Evolutionary conservation across 2,329 filamentous ascomycete genomes (phyloP).

Genomic region (Botryotinia globosa): DNA sequence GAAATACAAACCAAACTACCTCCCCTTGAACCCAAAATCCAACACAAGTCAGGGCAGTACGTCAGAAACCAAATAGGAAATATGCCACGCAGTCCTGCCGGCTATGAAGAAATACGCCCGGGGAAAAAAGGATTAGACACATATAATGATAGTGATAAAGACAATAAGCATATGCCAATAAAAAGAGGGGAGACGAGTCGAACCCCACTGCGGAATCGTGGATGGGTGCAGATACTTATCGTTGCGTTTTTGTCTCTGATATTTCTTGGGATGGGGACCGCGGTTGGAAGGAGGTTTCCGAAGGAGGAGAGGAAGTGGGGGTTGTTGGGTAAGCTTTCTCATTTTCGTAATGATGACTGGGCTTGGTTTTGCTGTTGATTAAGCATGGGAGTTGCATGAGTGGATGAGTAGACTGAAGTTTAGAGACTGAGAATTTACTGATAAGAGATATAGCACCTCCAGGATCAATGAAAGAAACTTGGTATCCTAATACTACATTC

Average conservation of each 20-base stretch:
- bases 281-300: not conserved
- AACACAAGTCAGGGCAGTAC: not conserved
- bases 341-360: not conserved
- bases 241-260: not conserved
- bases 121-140: not conserved
- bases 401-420: not conserved
- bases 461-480: constrained; percentile 15
- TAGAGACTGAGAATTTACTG: not conserved
- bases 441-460: constrained; percentile 2
- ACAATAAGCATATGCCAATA: accelerated
- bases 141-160: not conserved
- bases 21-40: not conserved
- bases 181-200: not conserved
- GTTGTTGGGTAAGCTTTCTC: not conserved
- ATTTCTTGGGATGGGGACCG: not conserved
- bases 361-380: not conserved
- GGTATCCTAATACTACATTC: constrained; percentile 20
- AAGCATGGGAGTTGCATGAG: not conserved
- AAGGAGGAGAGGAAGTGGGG: not conserved
- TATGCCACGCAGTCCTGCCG: not conserved
- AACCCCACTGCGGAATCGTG: not conserved
- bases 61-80: not conserved
- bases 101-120: not conserved
- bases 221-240: constrained; percentile 4
- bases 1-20: not conserved